phyloP scores from a whole-genome alignment of 2,329 filamentous ascomycete genomes.

The Fusarium marasasianum region DNA sequence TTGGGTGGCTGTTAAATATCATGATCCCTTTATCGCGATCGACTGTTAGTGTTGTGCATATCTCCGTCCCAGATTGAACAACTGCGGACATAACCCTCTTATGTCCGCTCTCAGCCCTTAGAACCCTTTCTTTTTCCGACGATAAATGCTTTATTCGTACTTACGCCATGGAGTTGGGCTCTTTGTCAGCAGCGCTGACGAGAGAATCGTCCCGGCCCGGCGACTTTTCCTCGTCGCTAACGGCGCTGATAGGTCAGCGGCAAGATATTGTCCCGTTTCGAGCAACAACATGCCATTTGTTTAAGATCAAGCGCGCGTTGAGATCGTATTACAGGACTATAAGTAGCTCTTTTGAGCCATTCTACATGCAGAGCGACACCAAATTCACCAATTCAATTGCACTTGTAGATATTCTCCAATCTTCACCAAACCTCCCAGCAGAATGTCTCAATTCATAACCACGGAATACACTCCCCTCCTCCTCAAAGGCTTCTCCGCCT shows the following conservation, averaged over 20 bases:
- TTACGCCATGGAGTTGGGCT: neutral
- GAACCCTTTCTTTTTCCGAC: neutral
- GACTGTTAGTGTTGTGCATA: neutral
- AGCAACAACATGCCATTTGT: neutral
- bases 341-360: fast-evolving
- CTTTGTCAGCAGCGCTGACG: neutral
- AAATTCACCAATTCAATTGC: neutral
- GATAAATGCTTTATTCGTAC: neutral
- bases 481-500: neutral
- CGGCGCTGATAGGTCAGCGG: neutral
- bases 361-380: fast-evolving
- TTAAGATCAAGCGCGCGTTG: neutral
- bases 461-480: neutral
- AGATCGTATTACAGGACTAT: neutral
- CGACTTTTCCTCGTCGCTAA: neutral
- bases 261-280: neutral
- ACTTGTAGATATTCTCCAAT: neutral
- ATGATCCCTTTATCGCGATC: fast-evolving
- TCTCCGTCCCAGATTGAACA: fast-evolving
- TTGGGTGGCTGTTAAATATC: fast-evolving
- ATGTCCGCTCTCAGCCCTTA: neutral
- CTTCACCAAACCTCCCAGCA: neutral
- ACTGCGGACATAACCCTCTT: fast-evolving
- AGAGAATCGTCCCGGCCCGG: neutral
- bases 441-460: neutral